phyloP scores from a whole-genome alignment of 495 filamentous ascomycete genomes.

The Talaromyces trachyspermus region DNA sequence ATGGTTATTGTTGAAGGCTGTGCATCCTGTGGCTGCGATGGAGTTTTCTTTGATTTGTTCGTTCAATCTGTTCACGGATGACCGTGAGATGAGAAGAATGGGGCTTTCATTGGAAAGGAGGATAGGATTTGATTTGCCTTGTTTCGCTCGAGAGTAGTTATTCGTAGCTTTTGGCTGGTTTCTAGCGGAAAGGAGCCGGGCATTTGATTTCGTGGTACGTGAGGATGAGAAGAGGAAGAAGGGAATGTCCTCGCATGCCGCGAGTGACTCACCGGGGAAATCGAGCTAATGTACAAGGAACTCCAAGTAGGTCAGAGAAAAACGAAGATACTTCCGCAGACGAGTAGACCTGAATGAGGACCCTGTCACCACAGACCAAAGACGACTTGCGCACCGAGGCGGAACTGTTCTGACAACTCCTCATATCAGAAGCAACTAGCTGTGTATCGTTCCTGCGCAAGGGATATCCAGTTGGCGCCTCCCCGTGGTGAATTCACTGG shows the following conservation, averaged over 20 bases:
- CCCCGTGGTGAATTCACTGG: slow-evolving; percentile 20
- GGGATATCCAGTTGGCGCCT: slow-evolving; percentile 40
- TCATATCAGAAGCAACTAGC: slow-evolving; percentile 37
- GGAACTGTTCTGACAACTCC: slow-evolving; percentile 12
- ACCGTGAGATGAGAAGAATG: slow-evolving; percentile 73
- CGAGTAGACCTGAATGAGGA: slow-evolving; percentile 60
- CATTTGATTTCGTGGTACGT: slow-evolving; percentile 31
- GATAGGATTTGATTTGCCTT: slow-evolving; percentile 45
- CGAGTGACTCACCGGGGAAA: slow-evolving; percentile 58
- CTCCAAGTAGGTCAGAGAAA: slow-evolving; percentile 64
- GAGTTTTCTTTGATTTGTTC: slow-evolving; percentile 52
- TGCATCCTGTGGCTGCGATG: slow-evolving; percentile 26
- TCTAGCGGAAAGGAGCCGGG: slow-evolving; percentile 52
- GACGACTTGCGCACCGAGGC: slow-evolving; percentile 36
- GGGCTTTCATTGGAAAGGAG: slow-evolving; percentile 87
- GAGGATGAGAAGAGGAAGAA: background rate
- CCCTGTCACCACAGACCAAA: slow-evolving; percentile 71
- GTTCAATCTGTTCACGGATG: slow-evolving; percentile 74
- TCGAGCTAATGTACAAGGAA: slow-evolving; percentile 72
- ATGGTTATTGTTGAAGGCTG: slow-evolving; percentile 5
- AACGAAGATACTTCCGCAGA: slow-evolving; percentile 57
- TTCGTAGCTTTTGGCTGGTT: slow-evolving; percentile 8
- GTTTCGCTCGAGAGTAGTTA: slow-evolving; percentile 35
- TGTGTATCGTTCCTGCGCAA: slow-evolving; percentile 53
- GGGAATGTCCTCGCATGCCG: slow-evolving; percentile 50